Evolutionary conservation across 2,329 filamentous ascomycete species (phyloP), one percentile per base, ranked within the genome.

Genomic region (Fonsecaea pedrosoi): DNA sequence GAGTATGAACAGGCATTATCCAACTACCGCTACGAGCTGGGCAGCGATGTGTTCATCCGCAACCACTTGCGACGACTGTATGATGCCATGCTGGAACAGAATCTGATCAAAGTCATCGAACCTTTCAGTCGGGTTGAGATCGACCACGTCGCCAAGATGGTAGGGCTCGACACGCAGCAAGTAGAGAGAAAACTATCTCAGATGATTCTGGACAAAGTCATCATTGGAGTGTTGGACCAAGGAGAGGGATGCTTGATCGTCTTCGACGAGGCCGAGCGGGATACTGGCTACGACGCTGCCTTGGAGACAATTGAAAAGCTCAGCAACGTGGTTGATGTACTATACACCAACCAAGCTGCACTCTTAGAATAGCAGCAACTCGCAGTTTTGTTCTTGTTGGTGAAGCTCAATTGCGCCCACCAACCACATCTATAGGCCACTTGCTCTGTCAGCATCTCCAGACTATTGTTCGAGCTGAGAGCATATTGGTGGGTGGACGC

Each of bases 201-300:
- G 85, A 99, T 99, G 96, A 99, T 99, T 76, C 86, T 99, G 67
- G 95, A 99, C 83, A 97, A 97, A 85, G 92, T 98, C 75, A 98
- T 99, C 77, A 92, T 97, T 73, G 95, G 96, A 67, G 95, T 99
- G 64, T 83, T 99, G 73, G 95, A 99, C 79, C 95, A 99, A 81
- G 95, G 95, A 58, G 92, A 93, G n/a, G 94, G 94, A 45, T 98
- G 96, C 79, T 85, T 99, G 78, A 97, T 97, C 79, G 92, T 99
- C 74, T 99, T 90, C 76, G 95, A 99, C 76, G 95, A 99, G 86
- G 92, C 92, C 13, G 90, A 96, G 78, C 87, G 94, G 71, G 95
- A 99, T 78, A 90, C 94, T 82, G 90, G 91, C 38, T 99, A 99
- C 77, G 95, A 98, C 79, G 91, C 94, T 12, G 96, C 96, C 3